Conservation (phyloP, 2,329 filamentous ascomycete genomes). For the Rutstroemia sydowiana region DNA sequence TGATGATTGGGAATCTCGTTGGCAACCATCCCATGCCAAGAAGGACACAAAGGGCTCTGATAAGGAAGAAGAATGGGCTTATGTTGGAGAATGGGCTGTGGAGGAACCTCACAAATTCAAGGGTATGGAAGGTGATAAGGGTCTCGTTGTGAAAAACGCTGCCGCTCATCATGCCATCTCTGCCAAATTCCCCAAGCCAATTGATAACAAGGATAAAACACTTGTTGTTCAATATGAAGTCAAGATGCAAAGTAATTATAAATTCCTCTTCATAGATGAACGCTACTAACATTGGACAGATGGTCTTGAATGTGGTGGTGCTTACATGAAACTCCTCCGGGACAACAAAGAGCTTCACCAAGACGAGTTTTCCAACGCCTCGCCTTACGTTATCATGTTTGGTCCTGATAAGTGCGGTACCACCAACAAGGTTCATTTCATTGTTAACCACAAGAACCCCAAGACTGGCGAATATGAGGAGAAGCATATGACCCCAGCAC, state of each 20-base stretch:
- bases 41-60: conserved; percentile 70
- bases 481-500: conserved; percentile 88
- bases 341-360: conserved; percentile 95
- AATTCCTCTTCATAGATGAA: background rate
- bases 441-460: conserved; percentile 99
- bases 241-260: conserved; percentile 83
- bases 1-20: conserved; percentile 87
- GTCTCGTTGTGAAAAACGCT: conserved; percentile 94
- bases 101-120: conserved; percentile 89
- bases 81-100: conserved; percentile 92
- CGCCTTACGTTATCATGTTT: conserved; percentile 99
- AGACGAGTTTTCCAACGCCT: conserved; percentile 96
- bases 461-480: conserved; percentile 99
- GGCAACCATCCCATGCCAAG: conserved; percentile 94
- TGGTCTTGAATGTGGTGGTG: conserved; percentile 94
- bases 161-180: conserved; percentile 99
- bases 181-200: conserved; percentile 92
- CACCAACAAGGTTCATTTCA: conserved; percentile 98
- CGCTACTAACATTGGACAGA: conserved; percentile 46
- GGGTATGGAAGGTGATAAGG: conserved; percentile 91
- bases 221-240: conserved; percentile 98
- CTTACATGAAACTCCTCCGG: conserved; percentile 97
- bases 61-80: conserved; percentile 84
- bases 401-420: conserved; percentile 98
- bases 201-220: conserved; percentile 95